Conservation (phyloP, 176 grass and related monocot genomes). For the Phoenix dactylifera region DNA sequence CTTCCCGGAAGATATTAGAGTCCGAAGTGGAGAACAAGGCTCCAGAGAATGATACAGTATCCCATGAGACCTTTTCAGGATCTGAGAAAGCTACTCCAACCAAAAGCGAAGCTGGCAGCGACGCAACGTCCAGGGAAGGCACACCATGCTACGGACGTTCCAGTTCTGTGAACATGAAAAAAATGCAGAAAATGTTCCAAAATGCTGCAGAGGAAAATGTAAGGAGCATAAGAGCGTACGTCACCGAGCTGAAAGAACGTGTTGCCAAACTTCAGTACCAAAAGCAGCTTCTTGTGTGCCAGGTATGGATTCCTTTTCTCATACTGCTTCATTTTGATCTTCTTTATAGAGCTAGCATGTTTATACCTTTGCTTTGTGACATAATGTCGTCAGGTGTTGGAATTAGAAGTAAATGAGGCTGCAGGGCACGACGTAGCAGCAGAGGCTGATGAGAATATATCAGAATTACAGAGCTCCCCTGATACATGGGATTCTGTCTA, state of each 20-base stretch:
- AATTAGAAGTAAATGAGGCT: constrained; percentile 74
- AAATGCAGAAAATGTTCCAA: constrained; percentile 93
- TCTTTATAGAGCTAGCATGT: too few relatives aligned
- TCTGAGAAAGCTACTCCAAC: constrained; percentile 55
- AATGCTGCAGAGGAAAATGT: constrained; percentile 97
- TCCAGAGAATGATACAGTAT: constrained; percentile 37
- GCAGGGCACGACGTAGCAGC: constrained; percentile 31
- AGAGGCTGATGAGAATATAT: constrained; percentile 23
- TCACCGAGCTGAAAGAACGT: constrained; percentile 89
- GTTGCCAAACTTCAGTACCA: constrained; percentile 98
- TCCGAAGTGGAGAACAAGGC: constrained; percentile 73
- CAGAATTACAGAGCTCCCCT: constrained; percentile 33
- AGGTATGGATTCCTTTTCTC: constrained; percentile 27
- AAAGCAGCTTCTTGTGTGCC: constrained; percentile 91
- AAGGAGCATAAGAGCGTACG: constrained; percentile 74
- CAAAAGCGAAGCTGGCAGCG: constrained; percentile 63
- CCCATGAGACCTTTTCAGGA: constrained; percentile 27
- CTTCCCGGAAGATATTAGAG: constrained; percentile 36
- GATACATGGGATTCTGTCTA: constrained; percentile 62
- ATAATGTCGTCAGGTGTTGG: constrained; percentile 43
- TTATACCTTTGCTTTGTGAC: too few relatives aligned
- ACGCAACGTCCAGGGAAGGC: constrained; percentile 64
- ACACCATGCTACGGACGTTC: constrained; percentile 65
- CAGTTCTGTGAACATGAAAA: constrained; percentile 96
- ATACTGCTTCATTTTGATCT: too few relatives aligned